Evolutionary conservation across 163 green algal species (phyloP).

Genomic region (Coccomyxa subellipsoidea): DNA sequence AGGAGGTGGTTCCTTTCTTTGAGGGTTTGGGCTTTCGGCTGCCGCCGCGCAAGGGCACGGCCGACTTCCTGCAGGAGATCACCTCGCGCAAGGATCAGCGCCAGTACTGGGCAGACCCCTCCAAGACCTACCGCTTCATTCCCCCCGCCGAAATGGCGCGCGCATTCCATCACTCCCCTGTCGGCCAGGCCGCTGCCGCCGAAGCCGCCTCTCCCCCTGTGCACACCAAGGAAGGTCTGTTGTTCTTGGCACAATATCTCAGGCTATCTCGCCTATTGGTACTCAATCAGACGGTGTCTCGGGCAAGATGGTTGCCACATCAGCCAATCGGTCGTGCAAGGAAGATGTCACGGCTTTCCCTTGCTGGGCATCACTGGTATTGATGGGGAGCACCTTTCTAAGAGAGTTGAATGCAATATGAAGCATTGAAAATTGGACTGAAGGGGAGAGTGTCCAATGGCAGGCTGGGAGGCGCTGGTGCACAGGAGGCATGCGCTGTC

Average conservation of each 20-base stretch:
- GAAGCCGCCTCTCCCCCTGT: background rate
- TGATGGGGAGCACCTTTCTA: no score
- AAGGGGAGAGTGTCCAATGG: no score
- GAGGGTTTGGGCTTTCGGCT: conserved; percentile 53
- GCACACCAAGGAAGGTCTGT: background rate
- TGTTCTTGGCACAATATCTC: background rate
- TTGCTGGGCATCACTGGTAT: no score
- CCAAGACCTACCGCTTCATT: conserved; percentile 8
- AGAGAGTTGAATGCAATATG: no score
- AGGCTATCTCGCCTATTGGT: no score
- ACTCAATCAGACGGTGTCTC: no score
- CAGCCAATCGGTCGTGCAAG: no score
- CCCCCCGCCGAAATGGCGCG: conserved; percentile 7
- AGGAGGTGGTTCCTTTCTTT: conserved; percentile 72
- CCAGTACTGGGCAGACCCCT: conserved; percentile 24
- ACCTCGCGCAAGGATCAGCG: conserved; percentile 47
- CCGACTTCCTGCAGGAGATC: conserved; percentile 73
- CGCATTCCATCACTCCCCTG: conserved; percentile 10
- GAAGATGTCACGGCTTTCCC: no score
- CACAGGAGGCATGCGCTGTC: background rate
- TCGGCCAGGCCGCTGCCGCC: conserved; percentile 4
- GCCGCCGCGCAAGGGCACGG: conserved; percentile 59
- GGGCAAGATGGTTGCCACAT: no score
- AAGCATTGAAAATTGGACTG: no score
- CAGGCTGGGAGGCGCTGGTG: background rate